phyloP scores from a whole-genome alignment of 176 grass and related monocot genomes.

The Oryza longistaminata region DNA sequence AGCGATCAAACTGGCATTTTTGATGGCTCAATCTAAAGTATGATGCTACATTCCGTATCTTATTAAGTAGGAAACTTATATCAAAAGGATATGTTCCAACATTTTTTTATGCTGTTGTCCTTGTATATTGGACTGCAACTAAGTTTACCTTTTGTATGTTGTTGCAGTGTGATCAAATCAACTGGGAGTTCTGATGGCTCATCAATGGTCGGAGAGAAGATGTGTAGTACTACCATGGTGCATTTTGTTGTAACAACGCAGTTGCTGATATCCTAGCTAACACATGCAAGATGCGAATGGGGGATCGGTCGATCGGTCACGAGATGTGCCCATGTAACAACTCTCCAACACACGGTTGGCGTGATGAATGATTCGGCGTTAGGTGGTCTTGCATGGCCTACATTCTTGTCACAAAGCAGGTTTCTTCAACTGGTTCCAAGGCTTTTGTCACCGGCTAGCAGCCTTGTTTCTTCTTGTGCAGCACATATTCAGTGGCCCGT shows the following conservation, averaged over 20 bases:
- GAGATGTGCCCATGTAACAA: constrained; percentile 37
- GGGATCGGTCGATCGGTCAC: constrained; percentile 17
- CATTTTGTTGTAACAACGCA: background rate
- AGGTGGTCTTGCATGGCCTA: constrained; percentile 32
- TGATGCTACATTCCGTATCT: too few species aligned
- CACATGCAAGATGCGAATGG: constrained; percentile 9
- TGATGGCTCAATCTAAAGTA: too few species aligned
- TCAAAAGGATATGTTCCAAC: too few species aligned
- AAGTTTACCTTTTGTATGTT: too few species aligned
- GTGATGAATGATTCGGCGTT: constrained; percentile 40
- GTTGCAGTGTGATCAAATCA: too few species aligned
- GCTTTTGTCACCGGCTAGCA: constrained; percentile 1
- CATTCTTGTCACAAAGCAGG: constrained; percentile 18
- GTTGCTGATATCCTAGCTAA: constrained; percentile 10
- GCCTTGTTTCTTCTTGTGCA: constrained; percentile 30
- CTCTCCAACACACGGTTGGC: constrained; percentile 14
- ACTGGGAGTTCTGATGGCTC: too few species aligned
- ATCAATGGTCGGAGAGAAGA: background rate
- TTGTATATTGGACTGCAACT: too few species aligned
- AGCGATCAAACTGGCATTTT: too few species aligned
- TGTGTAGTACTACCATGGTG: constrained; percentile 19
- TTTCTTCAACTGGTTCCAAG: constrained; percentile 30
- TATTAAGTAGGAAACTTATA: too few species aligned
- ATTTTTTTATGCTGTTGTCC: too few species aligned
- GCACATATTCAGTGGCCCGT: constrained; percentile 36